These are phyloP conservation scores for Lanmaoa pseudosensibilis DNA, from an alignment of 768 basidiomycete genomes.

Conservation along the genomic window DNA sequence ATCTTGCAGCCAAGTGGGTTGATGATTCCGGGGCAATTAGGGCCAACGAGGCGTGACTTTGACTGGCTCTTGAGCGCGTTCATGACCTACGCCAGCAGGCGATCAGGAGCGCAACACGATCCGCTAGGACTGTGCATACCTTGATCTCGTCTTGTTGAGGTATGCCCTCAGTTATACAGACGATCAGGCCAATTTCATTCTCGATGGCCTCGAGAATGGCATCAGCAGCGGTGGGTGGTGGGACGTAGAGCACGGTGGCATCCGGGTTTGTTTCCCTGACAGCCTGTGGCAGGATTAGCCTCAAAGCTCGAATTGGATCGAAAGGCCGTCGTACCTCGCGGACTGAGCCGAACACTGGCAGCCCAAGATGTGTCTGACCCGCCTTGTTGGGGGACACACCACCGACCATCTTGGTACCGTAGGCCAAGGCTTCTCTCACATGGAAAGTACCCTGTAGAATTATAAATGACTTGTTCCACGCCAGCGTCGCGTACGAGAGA, in stretches of 20 bases:
- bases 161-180: slow-evolving; percentile 98
- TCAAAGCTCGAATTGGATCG: not conserved
- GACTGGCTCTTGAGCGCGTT: slow-evolving; percentile 93
- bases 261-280: slow-evolving; percentile 85
- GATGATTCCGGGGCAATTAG: slow-evolving; percentile 98
- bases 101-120: slow-evolving; percentile 1
- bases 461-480: slow-evolving; percentile 4
- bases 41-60: slow-evolving; percentile 93
- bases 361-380: slow-evolving; percentile 90
- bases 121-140: slow-evolving; percentile 42
- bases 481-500: not conserved
- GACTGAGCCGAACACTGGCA: slow-evolving; percentile 92
- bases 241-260: slow-evolving; percentile 95
- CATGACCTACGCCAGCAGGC: slow-evolving; percentile 58
- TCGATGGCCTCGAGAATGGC: slow-evolving; percentile 99
- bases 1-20: slow-evolving; percentile 98
- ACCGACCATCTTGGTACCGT: slow-evolving; percentile 97
- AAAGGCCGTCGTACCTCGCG: slow-evolving; percentile 61
- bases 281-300: slow-evolving; percentile 52
- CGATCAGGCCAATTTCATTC: slow-evolving; percentile 95
- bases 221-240: slow-evolving; percentile 93
- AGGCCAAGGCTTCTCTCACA: slow-evolving; percentile 87
- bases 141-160: slow-evolving; percentile 96
- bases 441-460: slow-evolving; percentile 88
- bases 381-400: slow-evolving; percentile 97